Percentiles rank a stretch among this genome's conserved stretches.
Evolutionary conservation across 2,329 filamentous ascomycete species (phyloP).

Genomic region (Colletotrichum sp.): DNA sequence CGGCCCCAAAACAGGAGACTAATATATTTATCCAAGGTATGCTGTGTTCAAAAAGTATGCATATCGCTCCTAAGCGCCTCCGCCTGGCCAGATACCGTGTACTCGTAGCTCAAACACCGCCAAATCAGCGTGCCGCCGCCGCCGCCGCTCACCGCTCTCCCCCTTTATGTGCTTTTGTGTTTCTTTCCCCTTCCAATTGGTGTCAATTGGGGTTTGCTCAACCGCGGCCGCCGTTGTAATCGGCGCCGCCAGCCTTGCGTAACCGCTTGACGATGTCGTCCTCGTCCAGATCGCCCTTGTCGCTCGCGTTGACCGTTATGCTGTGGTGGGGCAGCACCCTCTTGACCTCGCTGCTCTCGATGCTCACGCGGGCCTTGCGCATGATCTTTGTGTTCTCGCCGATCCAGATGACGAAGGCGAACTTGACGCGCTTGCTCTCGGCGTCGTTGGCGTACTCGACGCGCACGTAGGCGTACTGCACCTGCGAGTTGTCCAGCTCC

Average conservation of each 20-base stretch:
- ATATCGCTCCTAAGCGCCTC: conserved; percentile 15
- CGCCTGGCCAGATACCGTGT: conserved; percentile 17
- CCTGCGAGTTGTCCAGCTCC: conserved; percentile 62
- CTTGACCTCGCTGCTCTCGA: conserved; percentile 72
- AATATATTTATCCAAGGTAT: conserved; percentile 14
- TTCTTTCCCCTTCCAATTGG: not conserved
- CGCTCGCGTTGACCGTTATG: conserved; percentile 66
- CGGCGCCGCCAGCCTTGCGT: conserved; percentile 71
- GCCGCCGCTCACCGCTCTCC: not conserved
- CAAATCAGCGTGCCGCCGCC: not conserved
- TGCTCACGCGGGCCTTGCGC: conserved; percentile 71
- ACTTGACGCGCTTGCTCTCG: conserved; percentile 72
- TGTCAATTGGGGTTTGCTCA: conserved; percentile 27
- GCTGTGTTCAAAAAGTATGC: conserved; percentile 18
- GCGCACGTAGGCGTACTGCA: conserved; percentile 70
- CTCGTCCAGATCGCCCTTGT: conserved; percentile 65
- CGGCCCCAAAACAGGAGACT: not conserved
- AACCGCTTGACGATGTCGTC: conserved; percentile 64
- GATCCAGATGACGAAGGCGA: conserved; percentile 72
- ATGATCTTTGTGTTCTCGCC: conserved; percentile 69
- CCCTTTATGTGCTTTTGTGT: not conserved
- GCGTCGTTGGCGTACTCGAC: conserved; percentile 75
- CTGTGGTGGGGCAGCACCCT: conserved; percentile 67
- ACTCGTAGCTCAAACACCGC: conserved; percentile 11
- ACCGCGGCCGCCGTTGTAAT: conserved; percentile 71